These are phyloP conservation scores for Calonectria honghensis DNA, from an alignment of 2,329 filamentous ascomycete species.

Conservation along the genomic window DNA sequence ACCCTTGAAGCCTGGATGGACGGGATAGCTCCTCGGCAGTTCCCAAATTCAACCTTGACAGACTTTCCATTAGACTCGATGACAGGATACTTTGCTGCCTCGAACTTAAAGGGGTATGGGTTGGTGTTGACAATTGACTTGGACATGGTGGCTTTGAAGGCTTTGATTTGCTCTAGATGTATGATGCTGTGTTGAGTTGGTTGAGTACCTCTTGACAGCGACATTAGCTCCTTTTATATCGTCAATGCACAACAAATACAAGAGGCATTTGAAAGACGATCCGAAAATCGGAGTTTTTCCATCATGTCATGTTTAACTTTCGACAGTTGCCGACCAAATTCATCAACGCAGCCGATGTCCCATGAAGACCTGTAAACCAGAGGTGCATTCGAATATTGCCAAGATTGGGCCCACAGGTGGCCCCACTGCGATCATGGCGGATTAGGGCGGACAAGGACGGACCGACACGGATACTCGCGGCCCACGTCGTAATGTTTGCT, in stretches of 20 bases:
- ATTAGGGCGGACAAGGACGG: slow-evolving; percentile 4
- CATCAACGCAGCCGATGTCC: neutral
- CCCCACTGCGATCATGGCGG: neutral
- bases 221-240: neutral
- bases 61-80: slow-evolving; percentile 20
- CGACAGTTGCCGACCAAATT: neutral
- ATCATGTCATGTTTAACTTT: neutral
- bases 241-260: neutral
- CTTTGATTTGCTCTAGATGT: neutral
- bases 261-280: neutral
- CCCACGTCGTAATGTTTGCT: neutral
- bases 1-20: slow-evolving; percentile 62
- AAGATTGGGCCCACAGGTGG: neutral
- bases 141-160: slow-evolving; percentile 34
- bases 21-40: slow-evolving; percentile 61
- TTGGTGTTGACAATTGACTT: slow-evolving; percentile 53
- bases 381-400: neutral
- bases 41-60: slow-evolving; percentile 45
- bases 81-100: slow-evolving; percentile 28
- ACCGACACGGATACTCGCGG: slow-evolving; percentile 17
- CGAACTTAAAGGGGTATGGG: slow-evolving; percentile 57
- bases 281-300: neutral
- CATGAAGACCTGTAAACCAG: neutral
- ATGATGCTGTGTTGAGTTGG: neutral
- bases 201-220: neutral